Evolutionary conservation across 371 early-diverging fungal species (phyloP), one percentile per base, ranked within the genome.

Genomic region (Mortierella sp.): DNA sequence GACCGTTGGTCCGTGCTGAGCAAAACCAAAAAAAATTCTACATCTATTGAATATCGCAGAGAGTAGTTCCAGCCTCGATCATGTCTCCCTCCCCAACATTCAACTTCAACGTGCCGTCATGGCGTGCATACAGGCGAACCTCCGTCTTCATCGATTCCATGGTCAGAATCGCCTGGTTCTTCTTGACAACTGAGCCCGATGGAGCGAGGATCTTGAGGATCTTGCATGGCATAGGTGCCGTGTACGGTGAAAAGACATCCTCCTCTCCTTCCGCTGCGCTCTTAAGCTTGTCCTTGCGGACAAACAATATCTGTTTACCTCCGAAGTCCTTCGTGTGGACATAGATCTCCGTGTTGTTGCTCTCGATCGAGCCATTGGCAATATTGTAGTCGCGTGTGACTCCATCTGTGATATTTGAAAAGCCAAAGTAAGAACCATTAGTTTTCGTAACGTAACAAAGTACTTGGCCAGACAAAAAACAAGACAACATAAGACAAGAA

Each of bases 91-190:
- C 91, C 31, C 86, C 82, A 14, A 91, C 91, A 23, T 80, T 82
- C 69, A 92, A 71, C 6, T 71, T 85, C 31, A 90, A 83, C 6
- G 83, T 64, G 37, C 92, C 91, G 17, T 85, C 88, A 50, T 87
- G 86, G 37, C 87, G 85, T 42, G 87, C 81, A 46, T 86, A 84
- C 24, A 90, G 65, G 54, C 87, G 87, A 34, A 89, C 84, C 70
- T 92, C 91, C 27, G 89, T 92, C 73, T 92, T 92, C 92, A 92
- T 92, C 27, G 87, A 86, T 69, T 92, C 92, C 59, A 92, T 86
- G 0, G 89, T 89, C 59, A 92, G 60, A 23, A 92, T 78, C 3
- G 87, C 80, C 42, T 84, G 85, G 30, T 89, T 89, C 72, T 86
- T 86, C 58, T 86, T 82, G 27, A 91, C 89, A 2, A 58, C 54